Evolutionary conservation across 768 basidiomycete genomes (phyloP), one percentile per base, ranked within the genome.

Genomic region (Hortiboletus campestris): DNA sequence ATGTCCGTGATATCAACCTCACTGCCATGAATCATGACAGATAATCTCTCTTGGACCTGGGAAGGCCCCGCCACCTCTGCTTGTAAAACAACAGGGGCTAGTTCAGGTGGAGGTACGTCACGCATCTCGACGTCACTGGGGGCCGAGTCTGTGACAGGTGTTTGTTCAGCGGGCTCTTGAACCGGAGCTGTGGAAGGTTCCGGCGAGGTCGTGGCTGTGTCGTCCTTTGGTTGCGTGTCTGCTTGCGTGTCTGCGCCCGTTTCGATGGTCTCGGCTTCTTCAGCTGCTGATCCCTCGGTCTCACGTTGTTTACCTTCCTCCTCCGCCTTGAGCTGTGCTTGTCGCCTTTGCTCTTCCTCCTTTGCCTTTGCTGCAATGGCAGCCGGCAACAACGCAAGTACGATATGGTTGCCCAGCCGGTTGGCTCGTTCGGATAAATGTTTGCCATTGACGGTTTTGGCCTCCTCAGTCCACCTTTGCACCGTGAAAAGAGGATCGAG

Each of bases 1-100:
- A 94, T 96, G 64, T 98, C 94, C 3, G 97, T 99, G 68, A 99
- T 99, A 67, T 99, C 97, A 28, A 98, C 92, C 8, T 86, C 79
- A 59, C 84, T 91, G 49, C 97, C 97, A 70, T 94, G 91, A 50
- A 99, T 92, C 74, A 84, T 81, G 65, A 99, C 89, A 1, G 91
- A 93, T 28, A 96, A 80, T 35, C 97, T 85, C 60, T 85, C 79
- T 36, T 76, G 67, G n/a, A 66, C 63, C 20, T 73, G 69, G 32
- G 80, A 72, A 12, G 78, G 49, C 6, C 73, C 72, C 13, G 61
- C 60, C 25, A 41, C 31, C 42, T 65, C 62, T 16, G 20, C 52
- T 34, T 65, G 65, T 11, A 63, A 57, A 22, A 58, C 54, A 12
- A 63, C 31, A 28, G 56, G 48, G 11, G 49, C 56, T 13, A 66